Conservation (phyloP, 306 rosid species). For the Begonia loranthoides region DNA sequence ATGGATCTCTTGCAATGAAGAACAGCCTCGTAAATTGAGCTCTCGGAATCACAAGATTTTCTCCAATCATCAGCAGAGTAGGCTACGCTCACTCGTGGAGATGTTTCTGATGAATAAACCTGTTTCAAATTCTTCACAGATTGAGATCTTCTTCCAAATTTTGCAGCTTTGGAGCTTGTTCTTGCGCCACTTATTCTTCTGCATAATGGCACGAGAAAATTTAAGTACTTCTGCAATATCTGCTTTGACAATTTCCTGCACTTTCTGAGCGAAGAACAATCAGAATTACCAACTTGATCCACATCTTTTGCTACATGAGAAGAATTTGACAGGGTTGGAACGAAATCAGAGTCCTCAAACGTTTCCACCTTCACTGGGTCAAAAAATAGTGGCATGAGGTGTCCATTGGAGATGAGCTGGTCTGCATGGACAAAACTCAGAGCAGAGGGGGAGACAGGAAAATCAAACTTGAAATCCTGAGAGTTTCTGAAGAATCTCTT, state of each 20-base stretch:
- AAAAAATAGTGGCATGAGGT: slow-evolving; percentile 52
- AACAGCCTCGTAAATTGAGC: slow-evolving; percentile 94
- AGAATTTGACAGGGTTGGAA: slow-evolving; percentile 13
- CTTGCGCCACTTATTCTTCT: slow-evolving; percentile 40
- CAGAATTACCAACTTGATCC: slow-evolving; percentile 17
- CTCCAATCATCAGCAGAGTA: slow-evolving; percentile 65
- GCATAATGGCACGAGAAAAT: slow-evolving; percentile 54
- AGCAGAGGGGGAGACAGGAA: slow-evolving; percentile 39
- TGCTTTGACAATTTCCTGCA: slow-evolving; percentile 57
- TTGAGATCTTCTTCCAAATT: slow-evolving; percentile 29
- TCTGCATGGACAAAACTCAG: slow-evolving; percentile 70
- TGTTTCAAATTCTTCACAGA: slow-evolving; percentile 30
- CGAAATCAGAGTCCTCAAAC: not conserved
- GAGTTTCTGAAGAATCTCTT: slow-evolving; percentile 61
- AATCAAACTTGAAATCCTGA: slow-evolving; percentile 50
- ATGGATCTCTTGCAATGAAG: slow-evolving; percentile 96
- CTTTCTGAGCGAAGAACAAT: slow-evolving; percentile 45
- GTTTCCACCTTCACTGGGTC: slow-evolving; percentile 29
- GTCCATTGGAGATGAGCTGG: slow-evolving; percentile 81
- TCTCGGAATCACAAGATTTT: slow-evolving; percentile 85
- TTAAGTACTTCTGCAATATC: slow-evolving; percentile 56
- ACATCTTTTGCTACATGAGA: slow-evolving; percentile 21
- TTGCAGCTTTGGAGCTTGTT: slow-evolving; percentile 34
- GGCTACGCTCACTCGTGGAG: slow-evolving; percentile 54
- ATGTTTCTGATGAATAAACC: slow-evolving; percentile 38